Evolutionary conservation across 1,284 basidiomycete species (phyloP), one percentile per base, ranked within the genome.

Genomic region (Ganoderma boninense): DNA sequence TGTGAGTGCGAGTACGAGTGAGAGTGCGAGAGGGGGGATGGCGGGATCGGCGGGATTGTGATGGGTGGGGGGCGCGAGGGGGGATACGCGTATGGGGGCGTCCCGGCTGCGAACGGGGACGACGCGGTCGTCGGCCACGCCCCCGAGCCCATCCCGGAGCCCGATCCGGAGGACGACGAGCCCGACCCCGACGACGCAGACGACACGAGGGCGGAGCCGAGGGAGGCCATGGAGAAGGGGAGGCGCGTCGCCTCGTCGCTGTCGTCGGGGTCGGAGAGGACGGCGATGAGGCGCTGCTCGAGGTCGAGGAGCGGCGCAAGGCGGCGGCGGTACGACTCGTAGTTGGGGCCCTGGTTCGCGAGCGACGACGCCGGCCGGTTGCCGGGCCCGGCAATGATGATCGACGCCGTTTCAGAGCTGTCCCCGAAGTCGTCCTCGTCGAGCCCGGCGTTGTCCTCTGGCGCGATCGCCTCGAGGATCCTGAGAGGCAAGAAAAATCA

Each of bases 391-490:
- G 84, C 81, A 73, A 88, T 86, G 75, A 90, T 85, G 74, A 88
- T 79, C 20, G 85, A 84, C 5, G 83, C 84, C 0, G 82, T 82
- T 77, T 89, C 88, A 20, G 79, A 72, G 18, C 83, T 82, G 69
- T 86, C 83, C 29, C 84, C 84, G 44, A 90, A 88, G 26, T 89
- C 86, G 29, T 87, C 83, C 46, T 91, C 90, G 62, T 89, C 83
- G 38, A 76, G 49, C 62, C 67, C 69, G 62, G 69, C 69, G 71
- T 74, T 69, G 70, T 92, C 90, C 73, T 92, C 89, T 5, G 90
- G 88, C 7, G 89, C 84, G 70, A 94, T 87, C n/a, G 92, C 89
- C 70, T 95, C 93, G 68, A 95, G 83, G 73, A 95, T 94, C 71
- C 92, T 93, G 73, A 11, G 66, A 62, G 43, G 40, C 42, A 0